Conservation (phyloP, 202 grass and related monocot species). For the Zizania palustris region DNA sequence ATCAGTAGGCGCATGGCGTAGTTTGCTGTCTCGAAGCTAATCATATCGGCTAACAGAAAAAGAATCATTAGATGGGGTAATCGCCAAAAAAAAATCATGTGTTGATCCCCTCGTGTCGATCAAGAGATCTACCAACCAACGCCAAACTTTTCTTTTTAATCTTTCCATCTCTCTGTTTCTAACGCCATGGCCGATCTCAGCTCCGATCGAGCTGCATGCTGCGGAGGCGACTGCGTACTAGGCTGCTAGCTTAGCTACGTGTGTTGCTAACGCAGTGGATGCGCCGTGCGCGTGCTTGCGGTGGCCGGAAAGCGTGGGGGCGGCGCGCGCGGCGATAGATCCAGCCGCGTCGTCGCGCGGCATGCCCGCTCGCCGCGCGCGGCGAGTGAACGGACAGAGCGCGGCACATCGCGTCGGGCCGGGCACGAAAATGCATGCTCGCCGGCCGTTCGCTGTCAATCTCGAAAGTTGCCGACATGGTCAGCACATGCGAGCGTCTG, state of each 20-base stretch:
- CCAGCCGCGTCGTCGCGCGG: neutral
- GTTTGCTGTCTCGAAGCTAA: neutral
- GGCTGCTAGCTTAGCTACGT: too few relatives aligned
- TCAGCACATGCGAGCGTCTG: neutral
- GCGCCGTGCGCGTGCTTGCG: neutral
- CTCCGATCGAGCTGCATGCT: neutral
- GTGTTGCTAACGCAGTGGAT: neutral
- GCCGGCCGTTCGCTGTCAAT: constrained; percentile 23
- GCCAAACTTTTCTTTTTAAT: neutral
- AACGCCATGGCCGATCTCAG: neutral
- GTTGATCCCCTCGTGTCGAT: neutral
- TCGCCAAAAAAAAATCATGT: too few relatives aligned
- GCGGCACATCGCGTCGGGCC: constrained; percentile 8
- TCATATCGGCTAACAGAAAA: neutral
- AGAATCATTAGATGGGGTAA: neutral
- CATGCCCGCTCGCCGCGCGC: neutral
- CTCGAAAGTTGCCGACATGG: neutral
- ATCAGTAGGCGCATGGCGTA: neutral
- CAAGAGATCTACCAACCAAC: neutral
- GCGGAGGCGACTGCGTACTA: neutral
- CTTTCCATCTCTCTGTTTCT: neutral
- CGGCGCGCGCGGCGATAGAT: too few relatives aligned
- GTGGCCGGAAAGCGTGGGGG: constrained; percentile 26
- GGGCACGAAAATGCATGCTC: constrained; percentile 28
- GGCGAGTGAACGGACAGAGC: neutral